phyloP scores from a whole-genome alignment of 2,329 filamentous ascomycete genomes.

The Diaporthe sp. region DNA sequence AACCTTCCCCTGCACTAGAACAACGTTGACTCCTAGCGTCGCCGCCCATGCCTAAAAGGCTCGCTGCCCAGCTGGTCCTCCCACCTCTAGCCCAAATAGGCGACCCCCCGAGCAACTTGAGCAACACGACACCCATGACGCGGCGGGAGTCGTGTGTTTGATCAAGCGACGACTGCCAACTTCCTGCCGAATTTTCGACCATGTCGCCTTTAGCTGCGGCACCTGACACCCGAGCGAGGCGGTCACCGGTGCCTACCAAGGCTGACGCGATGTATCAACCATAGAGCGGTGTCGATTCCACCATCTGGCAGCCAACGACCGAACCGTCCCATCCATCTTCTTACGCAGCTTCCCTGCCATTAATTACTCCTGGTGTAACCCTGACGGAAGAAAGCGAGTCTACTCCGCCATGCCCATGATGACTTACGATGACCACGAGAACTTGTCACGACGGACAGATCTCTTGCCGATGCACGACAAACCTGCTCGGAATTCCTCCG shows the following conservation, averaged over 20 bases:
- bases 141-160: slow-evolving; percentile 26
- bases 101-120: background rate
- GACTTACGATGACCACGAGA: background rate
- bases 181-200: background rate
- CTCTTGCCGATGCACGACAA: background rate
- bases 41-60: slow-evolving; percentile 6
- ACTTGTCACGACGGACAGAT: background rate
- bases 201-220: background rate
- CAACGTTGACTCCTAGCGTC: background rate
- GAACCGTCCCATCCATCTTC: background rate
- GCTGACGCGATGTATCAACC: background rate
- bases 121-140: slow-evolving; percentile 20
- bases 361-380: background rate
- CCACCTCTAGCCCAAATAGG: slow-evolving; percentile 18
- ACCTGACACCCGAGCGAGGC: background rate
- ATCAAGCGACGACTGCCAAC: slow-evolving; percentile 14
- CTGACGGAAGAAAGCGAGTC: background rate
- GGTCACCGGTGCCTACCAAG: background rate
- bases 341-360: background rate
- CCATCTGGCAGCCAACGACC: slow-evolving; percentile 1
- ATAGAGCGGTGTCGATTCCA: background rate
- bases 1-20: slow-evolving; percentile 10
- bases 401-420: background rate
- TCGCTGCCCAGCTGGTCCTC: background rate
- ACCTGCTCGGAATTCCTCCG: background rate